Evolutionary conservation across 2,329 filamentous ascomycete species (phyloP).

Genomic region (Apiospora arundinis): DNA sequence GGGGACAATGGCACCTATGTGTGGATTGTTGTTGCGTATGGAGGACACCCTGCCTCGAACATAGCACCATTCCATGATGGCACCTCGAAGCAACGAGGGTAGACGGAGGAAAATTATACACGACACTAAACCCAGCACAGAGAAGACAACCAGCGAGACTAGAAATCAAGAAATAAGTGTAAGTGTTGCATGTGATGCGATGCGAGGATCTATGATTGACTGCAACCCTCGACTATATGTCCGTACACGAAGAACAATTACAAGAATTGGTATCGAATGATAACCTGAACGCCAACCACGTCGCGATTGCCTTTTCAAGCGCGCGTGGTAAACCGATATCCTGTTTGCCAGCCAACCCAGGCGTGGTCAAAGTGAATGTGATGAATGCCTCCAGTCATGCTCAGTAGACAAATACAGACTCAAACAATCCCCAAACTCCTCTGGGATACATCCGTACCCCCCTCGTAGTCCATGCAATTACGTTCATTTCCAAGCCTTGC

Average conservation of each 20-base stretch:
- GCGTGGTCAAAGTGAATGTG: conserved; percentile 12
- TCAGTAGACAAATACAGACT: conserved; percentile 2
- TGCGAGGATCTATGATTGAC: conserved; percentile 5
- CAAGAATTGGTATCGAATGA: conserved; percentile 12
- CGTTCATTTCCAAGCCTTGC: conserved; percentile 57
- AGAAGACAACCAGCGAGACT: background rate
- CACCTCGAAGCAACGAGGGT: background rate
- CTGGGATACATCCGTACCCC: background rate
- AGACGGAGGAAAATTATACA: no score
- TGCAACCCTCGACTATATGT: background rate
- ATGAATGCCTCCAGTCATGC: conserved; percentile 11
- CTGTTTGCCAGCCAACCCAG: conserved; percentile 3
- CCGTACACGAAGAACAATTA: conserved; percentile 8
- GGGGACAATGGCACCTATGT: no score
- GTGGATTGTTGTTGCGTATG: no score
- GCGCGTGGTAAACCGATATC: conserved; percentile 4
- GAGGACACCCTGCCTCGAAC: no score
- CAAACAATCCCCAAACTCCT: conserved; percentile 12
- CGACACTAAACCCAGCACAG: background rate
- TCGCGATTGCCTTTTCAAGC: conserved; percentile 3
- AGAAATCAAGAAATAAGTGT: background rate
- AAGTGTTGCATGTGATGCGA: background rate
- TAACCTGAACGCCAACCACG: conserved; percentile 16
- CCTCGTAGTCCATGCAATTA: background rate
- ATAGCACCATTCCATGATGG: no score